A percentile compares a stretch with the other conserved stretches of the same genome.
Conservation (phyloP, 2,329 filamentous ascomycete genomes). For the Aspergillus intermedius region DNA sequence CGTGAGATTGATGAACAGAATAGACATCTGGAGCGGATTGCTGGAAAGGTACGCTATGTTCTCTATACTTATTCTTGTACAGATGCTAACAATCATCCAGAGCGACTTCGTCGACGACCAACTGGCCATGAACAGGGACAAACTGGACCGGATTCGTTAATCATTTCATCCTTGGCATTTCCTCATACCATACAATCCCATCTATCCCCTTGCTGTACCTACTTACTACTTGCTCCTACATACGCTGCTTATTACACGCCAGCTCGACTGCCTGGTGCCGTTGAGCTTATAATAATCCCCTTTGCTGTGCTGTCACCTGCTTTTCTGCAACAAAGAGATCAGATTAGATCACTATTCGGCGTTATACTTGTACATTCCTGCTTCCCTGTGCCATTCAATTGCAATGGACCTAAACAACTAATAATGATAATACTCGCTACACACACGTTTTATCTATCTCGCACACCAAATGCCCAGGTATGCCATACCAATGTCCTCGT, state of each 20-base stretch:
- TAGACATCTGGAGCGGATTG: slow-evolving; percentile 68
- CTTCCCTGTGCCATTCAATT: too few relatives aligned
- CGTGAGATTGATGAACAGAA: slow-evolving; percentile 73
- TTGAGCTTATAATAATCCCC: slow-evolving; percentile 9
- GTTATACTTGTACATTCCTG: not conserved
- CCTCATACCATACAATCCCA: too few relatives aligned
- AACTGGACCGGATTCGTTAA: slow-evolving; percentile 53
- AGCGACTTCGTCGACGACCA: slow-evolving; percentile 77
- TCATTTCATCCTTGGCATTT: not conserved
- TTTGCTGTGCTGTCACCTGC: not conserved
- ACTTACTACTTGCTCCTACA: too few relatives aligned
- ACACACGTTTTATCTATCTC: too few relatives aligned
- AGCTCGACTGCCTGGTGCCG: slow-evolving; percentile 25
- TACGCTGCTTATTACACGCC: not conserved
- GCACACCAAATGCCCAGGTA: too few relatives aligned
- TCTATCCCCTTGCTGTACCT: too few relatives aligned
- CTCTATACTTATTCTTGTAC: not conserved
- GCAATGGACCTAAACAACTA: too few relatives aligned
- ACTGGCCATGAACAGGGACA: slow-evolving; percentile 70
- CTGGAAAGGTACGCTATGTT: slow-evolving; percentile 57
- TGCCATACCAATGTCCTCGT: too few relatives aligned
- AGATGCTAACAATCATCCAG: slow-evolving; percentile 40
- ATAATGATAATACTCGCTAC: too few relatives aligned
- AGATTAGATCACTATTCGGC: not conserved
- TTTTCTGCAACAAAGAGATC: not conserved